Evolutionary conservation across 2,329 filamentous ascomycete genomes (phyloP), one percentile per base, ranked within the genome.

Genomic region (Xylaria sp.): DNA sequence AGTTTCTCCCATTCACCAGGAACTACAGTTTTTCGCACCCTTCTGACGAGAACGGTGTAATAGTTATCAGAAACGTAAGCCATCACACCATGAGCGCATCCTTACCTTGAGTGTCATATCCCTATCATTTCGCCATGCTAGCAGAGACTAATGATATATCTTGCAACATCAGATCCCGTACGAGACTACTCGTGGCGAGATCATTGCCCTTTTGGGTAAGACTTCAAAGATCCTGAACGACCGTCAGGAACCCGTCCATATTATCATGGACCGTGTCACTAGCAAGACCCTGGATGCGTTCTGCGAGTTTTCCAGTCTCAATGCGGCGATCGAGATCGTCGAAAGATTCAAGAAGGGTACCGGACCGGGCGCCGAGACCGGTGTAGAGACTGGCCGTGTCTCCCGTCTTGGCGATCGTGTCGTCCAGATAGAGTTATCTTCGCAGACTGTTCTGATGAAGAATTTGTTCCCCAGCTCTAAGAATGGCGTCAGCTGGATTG

Each of bases 391-490:
- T 8, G 73, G 73, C 3, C 83, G 86, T 3, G 76, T 80, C 28
- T 80, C 81, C 54, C 86, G 86, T 34, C 81, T 92, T 5, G 89
- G 88, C 0, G 84, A 86, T 56, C 87, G 89, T 1, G 82, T 84
- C 18, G 84, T 91, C 28, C 85, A 88, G 1, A 78, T 91, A 9
- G 83, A 87, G 70, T 76, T 90, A 1, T 87, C 88, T 0, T 87
- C 84, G 71, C 87, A 89, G 74, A 82, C 81, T 0, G 80, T 80
- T 6, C 81, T 92, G 18, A 90, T 91, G 88, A 82, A 81, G 71
- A 85, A 88, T n/a, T 78, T 91, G 20, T 91, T 91, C 73, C 89
- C 89, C 0, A 82, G 84, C 50, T 86, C 88, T 3, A 55, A 81
- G 10, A 37, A 81, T 41, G 88, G 88, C 10, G 81, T 91, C 8